Evolutionary conservation across 2,329 filamentous ascomycete species (phyloP).

Genomic region (Phaeoacremonium minimum): DNA sequence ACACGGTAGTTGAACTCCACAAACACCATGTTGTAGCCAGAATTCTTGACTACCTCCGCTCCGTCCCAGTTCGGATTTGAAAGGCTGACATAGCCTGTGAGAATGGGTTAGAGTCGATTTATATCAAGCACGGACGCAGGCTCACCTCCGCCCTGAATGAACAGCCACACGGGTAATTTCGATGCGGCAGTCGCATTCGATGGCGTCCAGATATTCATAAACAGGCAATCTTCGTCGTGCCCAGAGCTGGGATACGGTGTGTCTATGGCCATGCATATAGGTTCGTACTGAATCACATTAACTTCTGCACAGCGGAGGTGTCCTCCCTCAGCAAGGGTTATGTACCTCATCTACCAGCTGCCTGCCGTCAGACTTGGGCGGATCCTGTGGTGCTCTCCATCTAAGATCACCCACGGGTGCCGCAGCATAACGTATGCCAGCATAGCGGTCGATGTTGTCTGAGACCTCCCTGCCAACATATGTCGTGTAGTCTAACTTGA

Average conservation of each 20-base stretch:
- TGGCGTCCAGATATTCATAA: constrained; percentile 39
- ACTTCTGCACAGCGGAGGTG: not conserved
- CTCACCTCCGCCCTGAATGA: constrained; percentile 40
- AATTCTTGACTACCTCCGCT: constrained; percentile 36
- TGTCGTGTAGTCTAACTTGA: constrained; percentile 10
- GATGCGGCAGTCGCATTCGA: constrained; percentile 29
- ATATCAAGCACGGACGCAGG: constrained; percentile 8
- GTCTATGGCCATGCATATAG: constrained; percentile 37
- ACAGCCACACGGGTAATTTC: constrained; percentile 49
- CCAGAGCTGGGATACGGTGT: constrained; percentile 19
- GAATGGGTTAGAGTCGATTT: constrained; percentile 10
- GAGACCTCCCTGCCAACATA: constrained; percentile 7
- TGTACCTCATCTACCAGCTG: constrained; percentile 31
- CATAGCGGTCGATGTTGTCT: constrained; percentile 34
- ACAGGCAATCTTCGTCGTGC: constrained; percentile 35
- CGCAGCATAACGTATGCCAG: constrained; percentile 47
- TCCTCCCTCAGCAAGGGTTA: constrained; percentile 1
- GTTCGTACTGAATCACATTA: constrained; percentile 29
- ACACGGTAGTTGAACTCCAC: constrained; percentile 63
- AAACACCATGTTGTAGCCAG: constrained; percentile 42
- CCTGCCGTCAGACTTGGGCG: constrained; percentile 22
- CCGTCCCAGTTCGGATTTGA: constrained; percentile 50
- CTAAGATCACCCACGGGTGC: constrained; percentile 45
- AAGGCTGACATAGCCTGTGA: constrained; percentile 37
- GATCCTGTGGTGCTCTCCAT: constrained; percentile 44